These are phyloP conservation scores for Nyssa sinensis DNA, from an alignment of 148 eudicot genomes.

Conservation along the genomic window DNA sequence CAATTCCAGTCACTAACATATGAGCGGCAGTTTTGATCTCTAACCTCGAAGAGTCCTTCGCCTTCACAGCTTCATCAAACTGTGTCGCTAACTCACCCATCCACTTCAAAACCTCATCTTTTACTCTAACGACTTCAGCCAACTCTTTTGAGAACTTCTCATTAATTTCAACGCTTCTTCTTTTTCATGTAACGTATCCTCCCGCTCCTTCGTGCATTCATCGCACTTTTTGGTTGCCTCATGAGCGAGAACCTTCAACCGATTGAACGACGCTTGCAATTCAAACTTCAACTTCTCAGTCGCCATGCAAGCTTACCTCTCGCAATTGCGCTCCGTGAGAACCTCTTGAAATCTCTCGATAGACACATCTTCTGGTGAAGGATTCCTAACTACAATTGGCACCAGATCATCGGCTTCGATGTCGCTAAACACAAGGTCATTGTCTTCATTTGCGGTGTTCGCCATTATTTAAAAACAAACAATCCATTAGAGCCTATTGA, in stretches of 20 bases:
- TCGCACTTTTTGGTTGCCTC: conserved; percentile 91
- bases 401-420: conserved; percentile 63
- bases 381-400: conserved; percentile 23
- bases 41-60: conserved; percentile 57
- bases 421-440: conserved; percentile 74
- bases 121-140: conserved; percentile 33
- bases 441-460: conserved; percentile 56
- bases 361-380: conserved; percentile 45
- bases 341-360: conserved; percentile 61
- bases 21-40: conserved; percentile 74
- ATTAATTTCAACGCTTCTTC: conserved; percentile 45
- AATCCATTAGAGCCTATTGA: neutral
- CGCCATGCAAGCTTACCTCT: conserved; percentile 51
- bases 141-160: conserved; percentile 56
- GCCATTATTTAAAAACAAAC: conserved; percentile 23
- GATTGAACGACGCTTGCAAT: conserved; percentile 52
- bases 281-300: conserved; percentile 68
- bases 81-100: conserved; percentile 49
- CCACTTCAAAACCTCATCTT: conserved; percentile 37
- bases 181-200: conserved; percentile 51
- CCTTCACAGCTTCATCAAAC: conserved; percentile 57
- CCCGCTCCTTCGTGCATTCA: conserved; percentile 52
- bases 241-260: conserved; percentile 71
- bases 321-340: conserved; percentile 69
- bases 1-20: conserved; percentile 84